Percentiles rank a stretch among this genome's conserved stretches.
These are phyloP conservation scores for Schizophyllum commune DNA, from an alignment of 1,284 basidiomycete species.

Conservation along the genomic window DNA sequence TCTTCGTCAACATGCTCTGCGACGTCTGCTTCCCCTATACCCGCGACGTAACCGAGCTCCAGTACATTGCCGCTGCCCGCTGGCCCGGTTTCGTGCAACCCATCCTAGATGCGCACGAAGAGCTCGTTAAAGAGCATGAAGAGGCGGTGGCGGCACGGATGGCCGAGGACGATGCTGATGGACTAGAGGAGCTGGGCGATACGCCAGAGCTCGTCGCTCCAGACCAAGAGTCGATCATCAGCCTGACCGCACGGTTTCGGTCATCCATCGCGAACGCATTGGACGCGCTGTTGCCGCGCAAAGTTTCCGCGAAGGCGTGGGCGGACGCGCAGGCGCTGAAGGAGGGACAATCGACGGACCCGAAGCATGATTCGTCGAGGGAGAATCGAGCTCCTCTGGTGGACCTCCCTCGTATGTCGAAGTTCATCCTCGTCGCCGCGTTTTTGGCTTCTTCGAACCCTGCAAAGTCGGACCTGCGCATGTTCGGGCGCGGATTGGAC, in stretches of 20 bases:
- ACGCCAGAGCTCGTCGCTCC: slow-evolving; percentile 11
- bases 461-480: slow-evolving; percentile 68
- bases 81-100: slow-evolving; percentile 77
- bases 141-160: slow-evolving; percentile 15
- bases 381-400: slow-evolving; percentile 6
- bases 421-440: slow-evolving; percentile 74
- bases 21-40: slow-evolving; percentile 61
- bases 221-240: slow-evolving; percentile 51
- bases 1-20: slow-evolving; percentile 60
- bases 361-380: background rate
- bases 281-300: slow-evolving; percentile 57
- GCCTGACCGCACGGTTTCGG: slow-evolving; percentile 53
- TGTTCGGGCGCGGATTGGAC: slow-evolving; percentile 69
- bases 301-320: slow-evolving; percentile 56
- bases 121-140: slow-evolving; percentile 10
- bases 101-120: slow-evolving; percentile 44
- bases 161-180: slow-evolving; percentile 17
- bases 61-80: slow-evolving; percentile 68
- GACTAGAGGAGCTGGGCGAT: too few relatives aligned
- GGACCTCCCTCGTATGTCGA: slow-evolving; percentile 51
- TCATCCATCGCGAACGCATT: slow-evolving; percentile 52
- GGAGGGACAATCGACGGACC: slow-evolving; percentile 1
- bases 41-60: slow-evolving; percentile 61
- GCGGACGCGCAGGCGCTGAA: slow-evolving; percentile 36
- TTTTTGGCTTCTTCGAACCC: slow-evolving; percentile 89